Evolutionary conservation across 106 monocot genomes (phyloP).

Genomic region (Allium sativum): DNA sequence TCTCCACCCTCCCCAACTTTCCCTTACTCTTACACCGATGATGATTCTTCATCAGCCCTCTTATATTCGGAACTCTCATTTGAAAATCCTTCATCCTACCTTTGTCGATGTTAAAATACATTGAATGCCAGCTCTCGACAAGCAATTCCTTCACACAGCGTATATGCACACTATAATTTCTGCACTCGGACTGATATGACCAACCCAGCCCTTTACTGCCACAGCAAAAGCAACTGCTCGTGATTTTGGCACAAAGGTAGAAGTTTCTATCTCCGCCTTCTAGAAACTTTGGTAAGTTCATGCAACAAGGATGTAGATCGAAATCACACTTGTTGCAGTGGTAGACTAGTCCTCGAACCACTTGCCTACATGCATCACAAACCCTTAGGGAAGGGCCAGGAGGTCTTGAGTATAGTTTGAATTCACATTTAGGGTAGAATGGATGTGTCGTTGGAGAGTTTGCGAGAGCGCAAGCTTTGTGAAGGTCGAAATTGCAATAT

Average conservation of each 20-base stretch:
- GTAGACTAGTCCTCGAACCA: conserved; percentile 38
- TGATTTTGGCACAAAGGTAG: conserved; percentile 20
- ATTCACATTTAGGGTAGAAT: conserved; percentile 46
- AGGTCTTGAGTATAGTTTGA: conserved; percentile 24
- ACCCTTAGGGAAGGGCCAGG: conserved; percentile 19
- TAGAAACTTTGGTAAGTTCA: conserved; percentile 23
- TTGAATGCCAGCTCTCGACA: conserved; percentile 47
- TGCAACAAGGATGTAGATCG: conserved; percentile 63
- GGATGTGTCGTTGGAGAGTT: conserved; percentile 11
- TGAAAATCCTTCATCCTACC: conserved; percentile 14
- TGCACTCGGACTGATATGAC: conserved; percentile 42
- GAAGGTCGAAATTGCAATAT: conserved; percentile 46
- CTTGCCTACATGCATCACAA: conserved; percentile 40
- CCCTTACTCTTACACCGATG: conserved; percentile 5
- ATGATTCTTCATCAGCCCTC: conserved; percentile 15
- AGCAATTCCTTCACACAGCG: conserved; percentile 52
- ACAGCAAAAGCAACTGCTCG: conserved; percentile 27
- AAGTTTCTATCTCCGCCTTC: conserved; percentile 26
- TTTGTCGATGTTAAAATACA: conserved; percentile 30
- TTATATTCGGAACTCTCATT: conserved; percentile 27
- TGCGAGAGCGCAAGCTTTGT: conserved; percentile 38
- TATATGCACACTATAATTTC: conserved; percentile 43
- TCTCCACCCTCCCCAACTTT: conserved; percentile 14
- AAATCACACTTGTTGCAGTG: conserved; percentile 45
- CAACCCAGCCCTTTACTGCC: conserved; percentile 38